Evolutionary conservation across 306 rosid species (phyloP), one percentile per base, ranked within the genome.

Genomic region (Notholithocarpus densiflorus): DNA sequence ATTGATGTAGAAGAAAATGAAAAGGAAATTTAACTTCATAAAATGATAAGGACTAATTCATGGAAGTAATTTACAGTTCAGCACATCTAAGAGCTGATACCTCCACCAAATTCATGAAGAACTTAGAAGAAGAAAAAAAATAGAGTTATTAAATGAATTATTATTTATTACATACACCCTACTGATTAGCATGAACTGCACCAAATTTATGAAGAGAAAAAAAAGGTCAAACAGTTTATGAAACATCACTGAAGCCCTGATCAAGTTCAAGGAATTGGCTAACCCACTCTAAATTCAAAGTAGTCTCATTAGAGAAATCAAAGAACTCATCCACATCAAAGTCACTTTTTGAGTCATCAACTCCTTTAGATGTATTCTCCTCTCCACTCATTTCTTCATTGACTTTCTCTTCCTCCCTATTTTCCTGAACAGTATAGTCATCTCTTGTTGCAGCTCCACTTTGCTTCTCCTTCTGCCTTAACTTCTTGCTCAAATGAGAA

Each of bases 401-500:
- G 14, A 34, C 79, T 60, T 79, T 76, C 18, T 69, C 81, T 32
- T 74, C 31, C 73, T n/a, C 17, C 34, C 65, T 64, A 27, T 18
- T 9, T 7, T 77, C 65, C 62, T 74, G 32, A 10, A 32, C 18
- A 21, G 15, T 43, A 8, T 70, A 37, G 71, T 70, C 59, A 24
- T 74, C 23, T 72, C 68, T 68, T 52, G 71, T 68, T 31, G 80
- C 52, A 66, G 32, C 53, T 65, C 31, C 79, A 20, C 72, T 68
- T 26, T 78, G 82, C 77, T 81, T 83, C 56, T 89, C 89, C 54
- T 26, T 79, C 37, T 65, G 65, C 68, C 24, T 82, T 68, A 89
- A 71, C 81, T 85, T 89, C 83, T 86, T 89, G 86, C 89, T 83
- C 91, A 89, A 87, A 83, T 87, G 91, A 84, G 93, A 89, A 71